Evolutionary conservation across 495 filamentous ascomycete species (phyloP), one percentile per base, ranked within the genome.

Genomic region (Tetracladium marchalianum): DNA sequence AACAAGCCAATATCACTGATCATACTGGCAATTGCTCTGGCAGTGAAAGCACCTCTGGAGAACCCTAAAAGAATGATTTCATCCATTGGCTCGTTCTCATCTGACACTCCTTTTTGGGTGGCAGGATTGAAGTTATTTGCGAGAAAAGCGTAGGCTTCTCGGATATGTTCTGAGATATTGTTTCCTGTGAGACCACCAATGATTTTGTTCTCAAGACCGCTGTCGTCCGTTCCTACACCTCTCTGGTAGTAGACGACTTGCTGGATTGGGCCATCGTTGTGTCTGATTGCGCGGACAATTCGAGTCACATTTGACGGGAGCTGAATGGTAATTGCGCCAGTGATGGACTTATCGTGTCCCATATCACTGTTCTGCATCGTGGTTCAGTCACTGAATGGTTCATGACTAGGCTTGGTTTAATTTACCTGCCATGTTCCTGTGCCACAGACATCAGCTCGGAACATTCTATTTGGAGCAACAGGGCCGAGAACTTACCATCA

Each of bases 31-130:
- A 85, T 76, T 31, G 70, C 75, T 43, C 83, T 69, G 1, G 79
- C 81, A 0, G 82, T 85, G 53, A 80, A 87, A n/a, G 82, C 81
- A 8, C 83, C 81, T 2, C 83, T 70, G 19, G 81, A 85, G 63
- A 86, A 87, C 8, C 82, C 83, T 18, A 85, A 49, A 18, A 87
- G 66, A 43, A 85, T 68, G 36, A 86, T 84, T 50, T 86, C 80
- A 54, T 86, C 82, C 10, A 77, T 75, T 16, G 75, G 71, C 33
- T 72, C 63, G 5, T 13, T 47, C 8, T 16, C n/a, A 27, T 51
- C 44, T 6, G 19, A 10, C 8, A 51, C 8, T 19, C 44, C 48
- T 17, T 34, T 17, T 38, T 55, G 53, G 15, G 35, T 46, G 2
- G 36, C 12, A 18, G 49, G 53, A 42, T 49, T 27, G 50, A 78